A percentile compares a stretch with the other conserved stretches of the same genome.
Evolutionary conservation across 2,329 filamentous ascomycete species (phyloP).

Genomic region (Penicillium crustosum): DNA sequence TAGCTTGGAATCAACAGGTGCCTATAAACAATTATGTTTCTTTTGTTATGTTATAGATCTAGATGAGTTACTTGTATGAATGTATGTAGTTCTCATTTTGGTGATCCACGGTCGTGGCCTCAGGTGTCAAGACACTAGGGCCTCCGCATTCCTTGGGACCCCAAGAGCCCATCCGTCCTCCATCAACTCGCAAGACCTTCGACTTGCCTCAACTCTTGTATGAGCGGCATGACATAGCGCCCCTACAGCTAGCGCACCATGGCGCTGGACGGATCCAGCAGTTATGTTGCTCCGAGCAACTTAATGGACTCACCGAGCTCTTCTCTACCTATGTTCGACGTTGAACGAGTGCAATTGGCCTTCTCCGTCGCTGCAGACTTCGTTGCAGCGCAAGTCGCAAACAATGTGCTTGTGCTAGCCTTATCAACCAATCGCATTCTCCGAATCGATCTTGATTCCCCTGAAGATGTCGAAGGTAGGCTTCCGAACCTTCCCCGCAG

Average conservation of each 20-base stretch:
- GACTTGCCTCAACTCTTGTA: constrained; percentile 16
- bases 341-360: constrained; percentile 87
- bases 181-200: constrained; percentile 5
- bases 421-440: constrained; percentile 89
- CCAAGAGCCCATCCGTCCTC: constrained; percentile 24
- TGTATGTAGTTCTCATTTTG: background rate
- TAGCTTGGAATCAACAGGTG: background rate
- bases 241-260: constrained; percentile 50
- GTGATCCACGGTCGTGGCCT: background rate
- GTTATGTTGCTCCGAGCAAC: constrained; percentile 68
- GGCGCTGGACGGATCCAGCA: constrained; percentile 69
- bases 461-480: constrained; percentile 89
- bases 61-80: background rate
- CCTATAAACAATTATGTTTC: background rate
- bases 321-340: constrained; percentile 84
- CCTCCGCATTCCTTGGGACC: constrained; percentile 18
- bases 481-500: constrained; percentile 13
- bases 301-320: constrained; percentile 60
- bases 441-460: constrained; percentile 88
- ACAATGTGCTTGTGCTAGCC: constrained; percentile 92
- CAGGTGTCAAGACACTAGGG: constrained; percentile 7
- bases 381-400: constrained; percentile 92
- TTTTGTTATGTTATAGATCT: background rate
- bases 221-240: constrained; percentile 33
- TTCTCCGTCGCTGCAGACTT: constrained; percentile 95